Conservation (phyloP, 495 filamentous ascomycete genomes). For the Thozetella sp. region DNA sequence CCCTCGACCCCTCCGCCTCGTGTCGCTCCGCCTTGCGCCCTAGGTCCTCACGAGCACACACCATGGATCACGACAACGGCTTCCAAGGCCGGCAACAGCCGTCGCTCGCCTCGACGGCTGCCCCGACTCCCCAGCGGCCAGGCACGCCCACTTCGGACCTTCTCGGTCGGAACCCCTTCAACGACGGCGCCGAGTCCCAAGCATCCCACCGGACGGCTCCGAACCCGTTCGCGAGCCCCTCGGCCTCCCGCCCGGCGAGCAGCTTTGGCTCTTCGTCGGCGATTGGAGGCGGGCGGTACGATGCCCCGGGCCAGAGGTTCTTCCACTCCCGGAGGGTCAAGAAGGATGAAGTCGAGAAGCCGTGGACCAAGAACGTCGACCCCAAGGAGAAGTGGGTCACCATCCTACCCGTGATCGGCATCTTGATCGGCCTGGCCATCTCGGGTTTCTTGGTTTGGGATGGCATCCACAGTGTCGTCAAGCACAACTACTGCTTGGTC, state of each 20-base stretch:
- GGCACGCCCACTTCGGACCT: conserved; percentile 35
- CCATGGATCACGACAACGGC: conserved; percentile 21
- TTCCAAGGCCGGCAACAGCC: conserved; percentile 11
- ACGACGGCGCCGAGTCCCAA: conserved; percentile 34
- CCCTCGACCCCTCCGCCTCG: not conserved
- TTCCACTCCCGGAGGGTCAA: conserved; percentile 76
- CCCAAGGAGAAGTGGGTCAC: conserved; percentile 85
- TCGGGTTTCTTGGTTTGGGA: conserved; percentile 72
- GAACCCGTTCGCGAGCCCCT: conserved; percentile 63
- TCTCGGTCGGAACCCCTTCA: conserved; percentile 28
- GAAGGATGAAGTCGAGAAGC: conserved; percentile 69
- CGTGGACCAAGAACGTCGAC: conserved; percentile 69
- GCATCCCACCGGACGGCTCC: conserved; percentile 23
- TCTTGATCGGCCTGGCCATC: conserved; percentile 65
- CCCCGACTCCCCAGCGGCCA: conserved; percentile 33
- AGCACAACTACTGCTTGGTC: conserved; percentile 75
- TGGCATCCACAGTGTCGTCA: conserved; percentile 65
- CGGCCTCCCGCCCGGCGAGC: conserved; percentile 54
- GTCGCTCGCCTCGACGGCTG: conserved; percentile 24
- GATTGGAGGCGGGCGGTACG: conserved; percentile 26
- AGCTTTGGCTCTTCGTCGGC: conserved; percentile 51
- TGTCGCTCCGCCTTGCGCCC: no score
- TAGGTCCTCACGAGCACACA: no score
- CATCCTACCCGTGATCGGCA: conserved; percentile 72
- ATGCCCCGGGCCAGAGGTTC: conserved; percentile 50